Conservation (phyloP, 768 basidiomycete genomes). For the Termitomyces sp. region DNA sequence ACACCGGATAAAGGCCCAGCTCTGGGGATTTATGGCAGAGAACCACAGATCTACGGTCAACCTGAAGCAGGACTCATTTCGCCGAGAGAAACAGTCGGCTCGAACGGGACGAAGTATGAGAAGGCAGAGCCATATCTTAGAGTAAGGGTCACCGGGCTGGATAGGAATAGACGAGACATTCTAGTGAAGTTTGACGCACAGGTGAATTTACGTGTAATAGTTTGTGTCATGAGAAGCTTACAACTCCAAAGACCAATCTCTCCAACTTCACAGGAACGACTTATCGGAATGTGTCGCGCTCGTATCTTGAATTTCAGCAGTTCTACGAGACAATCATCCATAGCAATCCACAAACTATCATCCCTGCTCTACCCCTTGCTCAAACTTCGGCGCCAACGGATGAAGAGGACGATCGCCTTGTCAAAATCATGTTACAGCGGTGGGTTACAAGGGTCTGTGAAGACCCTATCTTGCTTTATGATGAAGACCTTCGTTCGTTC, state of each 20-base stretch:
- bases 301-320: conserved; percentile 91
- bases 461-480: conserved; percentile 81
- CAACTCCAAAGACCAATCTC: conserved; percentile 73
- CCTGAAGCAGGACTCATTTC: conserved; percentile 83
- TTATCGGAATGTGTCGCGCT: conserved; percentile 93
- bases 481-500: conserved; percentile 93
- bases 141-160: conserved; percentile 86
- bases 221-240: conserved; percentile 3
- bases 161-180: conserved; percentile 93
- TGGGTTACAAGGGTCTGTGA: conserved; percentile 95
- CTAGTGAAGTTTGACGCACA: conserved; percentile 94
- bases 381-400: conserved; percentile 97
- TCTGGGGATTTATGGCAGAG: conserved; percentile 67
- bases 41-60: conserved; percentile 85
- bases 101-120: conserved; percentile 73
- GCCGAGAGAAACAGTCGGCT: conserved; percentile 57
- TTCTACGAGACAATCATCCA: conserved; percentile 89
- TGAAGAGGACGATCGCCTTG: conserved; percentile 96
- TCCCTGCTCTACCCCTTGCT: conserved; percentile 93
- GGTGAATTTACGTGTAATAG: conserved; percentile 42
- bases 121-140: conserved; percentile 81
- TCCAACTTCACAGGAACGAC: conserved; percentile 85
- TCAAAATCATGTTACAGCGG: conserved; percentile 90
- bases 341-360: conserved; percentile 93
- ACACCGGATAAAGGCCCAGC: conserved; percentile 51